A percentile compares a stretch with the other conserved stretches of the same genome.
Conservation (phyloP, 768 basidiomycete genomes). For the Suillus brevipes region DNA sequence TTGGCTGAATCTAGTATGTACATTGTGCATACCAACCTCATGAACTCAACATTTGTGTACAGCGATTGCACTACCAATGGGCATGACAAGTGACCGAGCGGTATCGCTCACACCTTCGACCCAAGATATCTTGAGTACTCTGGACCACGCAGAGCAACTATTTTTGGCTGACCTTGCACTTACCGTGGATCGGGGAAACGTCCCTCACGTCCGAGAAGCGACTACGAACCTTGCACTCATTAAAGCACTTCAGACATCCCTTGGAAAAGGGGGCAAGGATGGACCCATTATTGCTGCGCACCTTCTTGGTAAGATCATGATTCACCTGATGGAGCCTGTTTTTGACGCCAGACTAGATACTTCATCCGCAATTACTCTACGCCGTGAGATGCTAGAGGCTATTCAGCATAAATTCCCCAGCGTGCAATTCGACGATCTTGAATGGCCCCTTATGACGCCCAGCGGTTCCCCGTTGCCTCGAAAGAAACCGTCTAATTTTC, state of each 20-base stretch:
- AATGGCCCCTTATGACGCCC: slow-evolving; percentile 64
- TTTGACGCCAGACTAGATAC: slow-evolving; percentile 49
- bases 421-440: slow-evolving; percentile 57
- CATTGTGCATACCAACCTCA: background rate
- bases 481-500: slow-evolving; percentile 15
- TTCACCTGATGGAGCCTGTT: background rate
- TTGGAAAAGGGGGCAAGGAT: slow-evolving; percentile 58
- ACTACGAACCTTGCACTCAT: slow-evolving; percentile 70
- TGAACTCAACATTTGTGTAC: slow-evolving; percentile 15
- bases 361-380: slow-evolving; percentile 74
- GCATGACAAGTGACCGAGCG: slow-evolving; percentile 53
- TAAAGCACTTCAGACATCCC: slow-evolving; percentile 74
- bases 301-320: slow-evolving; percentile 52
- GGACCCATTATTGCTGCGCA: slow-evolving; percentile 58
- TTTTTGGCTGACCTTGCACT: slow-evolving; percentile 66
- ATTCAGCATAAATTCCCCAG: slow-evolving; percentile 69
- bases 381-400: slow-evolving; percentile 83
- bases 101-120: slow-evolving; percentile 43
- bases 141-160: slow-evolving; percentile 68
- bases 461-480: slow-evolving; percentile 41
- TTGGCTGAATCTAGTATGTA: slow-evolving; percentile 87
- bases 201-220: slow-evolving; percentile 73
- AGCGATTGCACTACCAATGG: slow-evolving; percentile 87
- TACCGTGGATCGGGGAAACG: slow-evolving; percentile 58
- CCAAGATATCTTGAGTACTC: slow-evolving; percentile 56